Evolutionary conservation across 192 early-diverging fungal species (phyloP).

Genomic region (Diversispora epigaea): DNA sequence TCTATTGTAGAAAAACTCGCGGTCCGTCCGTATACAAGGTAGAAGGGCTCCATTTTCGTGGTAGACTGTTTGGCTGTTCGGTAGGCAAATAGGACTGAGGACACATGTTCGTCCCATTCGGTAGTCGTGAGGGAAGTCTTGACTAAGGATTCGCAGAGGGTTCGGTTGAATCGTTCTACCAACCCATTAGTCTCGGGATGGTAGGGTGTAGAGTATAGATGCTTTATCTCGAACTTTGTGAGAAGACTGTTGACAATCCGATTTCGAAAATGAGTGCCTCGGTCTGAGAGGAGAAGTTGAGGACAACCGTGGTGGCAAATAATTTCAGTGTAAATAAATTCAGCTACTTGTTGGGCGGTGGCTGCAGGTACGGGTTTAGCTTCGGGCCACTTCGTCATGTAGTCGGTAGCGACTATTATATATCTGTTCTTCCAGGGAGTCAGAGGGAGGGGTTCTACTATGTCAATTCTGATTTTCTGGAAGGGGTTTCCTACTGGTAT

Average conservation of each 20-base stretch:
- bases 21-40: neutral
- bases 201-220: neutral
- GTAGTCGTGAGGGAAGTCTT: neutral
- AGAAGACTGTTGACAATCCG: neutral
- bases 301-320: conserved; percentile 36
- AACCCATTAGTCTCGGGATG: neutral
- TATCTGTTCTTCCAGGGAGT: conserved; percentile 26
- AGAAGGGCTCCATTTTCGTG: neutral
- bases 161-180: too few relatives aligned
- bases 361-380: conserved; percentile 29
- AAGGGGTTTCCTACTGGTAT: neutral
- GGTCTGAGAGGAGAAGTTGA: conserved; percentile 28
- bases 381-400: conserved; percentile 36
- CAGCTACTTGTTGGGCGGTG: conserved; percentile 19
- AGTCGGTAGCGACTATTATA: conserved; percentile 36
- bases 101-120: neutral
- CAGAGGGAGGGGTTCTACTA: conserved; percentile 3
- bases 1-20: neutral
- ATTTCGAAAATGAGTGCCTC: conserved; percentile 35
- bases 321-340: too few relatives aligned
- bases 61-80: neutral
- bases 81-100: neutral
- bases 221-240: neutral
- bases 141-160: too few relatives aligned
- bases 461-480: neutral